Conservation (phyloP, 495 filamentous ascomycete genomes). For the Lophiostoma macrostomum region DNA sequence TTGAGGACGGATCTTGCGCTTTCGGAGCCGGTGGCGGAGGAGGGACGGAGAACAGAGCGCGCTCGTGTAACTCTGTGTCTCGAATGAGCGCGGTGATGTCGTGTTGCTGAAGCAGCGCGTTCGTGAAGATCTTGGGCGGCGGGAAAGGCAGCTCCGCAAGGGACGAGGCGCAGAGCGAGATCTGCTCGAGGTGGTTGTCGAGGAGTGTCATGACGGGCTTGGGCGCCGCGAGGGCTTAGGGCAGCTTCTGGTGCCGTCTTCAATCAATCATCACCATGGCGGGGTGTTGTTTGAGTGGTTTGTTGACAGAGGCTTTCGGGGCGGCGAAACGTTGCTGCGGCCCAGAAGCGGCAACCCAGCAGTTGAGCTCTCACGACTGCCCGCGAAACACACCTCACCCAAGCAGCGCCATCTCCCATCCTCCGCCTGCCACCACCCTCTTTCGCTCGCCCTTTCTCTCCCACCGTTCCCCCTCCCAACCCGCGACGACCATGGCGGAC, state of each 20-base stretch:
- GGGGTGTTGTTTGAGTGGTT: constrained; percentile 17
- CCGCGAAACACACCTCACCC: neutral
- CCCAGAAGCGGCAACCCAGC: too few species aligned
- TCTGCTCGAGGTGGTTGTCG: constrained; percentile 85
- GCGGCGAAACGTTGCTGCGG: too few species aligned
- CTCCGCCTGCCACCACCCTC: neutral
- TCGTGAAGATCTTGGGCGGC: constrained; percentile 91
- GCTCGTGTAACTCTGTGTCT: constrained; percentile 92
- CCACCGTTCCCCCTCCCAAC: neutral
- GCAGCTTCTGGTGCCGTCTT: too few species aligned
- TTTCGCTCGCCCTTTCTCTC: constrained; percentile 15
- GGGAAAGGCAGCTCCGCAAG: constrained; percentile 90
- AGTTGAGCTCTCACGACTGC: too few species aligned
- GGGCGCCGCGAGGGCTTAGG: too few species aligned
- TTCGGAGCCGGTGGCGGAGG: constrained; percentile 53
- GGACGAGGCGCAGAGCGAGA: constrained; percentile 73
- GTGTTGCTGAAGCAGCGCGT: constrained; percentile 78
- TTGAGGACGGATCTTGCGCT: constrained; percentile 41
- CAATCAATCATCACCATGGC: too few species aligned
- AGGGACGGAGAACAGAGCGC: constrained; percentile 89
- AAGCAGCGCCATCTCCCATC: neutral
- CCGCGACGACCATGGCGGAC: constrained; percentile 38
- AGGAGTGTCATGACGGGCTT: constrained; percentile 61
- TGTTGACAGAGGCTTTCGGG: constrained; percentile 22
- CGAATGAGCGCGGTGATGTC: constrained; percentile 94